These are phyloP conservation scores for Aotearoamyces nothofagi DNA, from an alignment of 2,329 filamentous ascomycete species.

Conservation along the genomic window DNA sequence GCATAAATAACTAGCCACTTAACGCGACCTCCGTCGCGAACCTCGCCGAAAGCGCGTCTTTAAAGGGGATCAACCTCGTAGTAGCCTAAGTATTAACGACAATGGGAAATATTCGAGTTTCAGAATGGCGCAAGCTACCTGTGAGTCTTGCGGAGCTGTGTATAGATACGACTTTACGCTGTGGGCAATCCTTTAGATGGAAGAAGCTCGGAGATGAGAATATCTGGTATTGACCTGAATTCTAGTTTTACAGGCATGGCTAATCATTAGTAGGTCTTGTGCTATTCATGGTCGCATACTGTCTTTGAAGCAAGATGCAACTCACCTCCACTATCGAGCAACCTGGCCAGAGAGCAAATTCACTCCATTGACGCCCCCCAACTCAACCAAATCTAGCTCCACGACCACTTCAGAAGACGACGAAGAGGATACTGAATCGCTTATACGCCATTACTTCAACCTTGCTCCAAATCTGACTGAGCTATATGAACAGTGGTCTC, in stretches of 20 bases:
- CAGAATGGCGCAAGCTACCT: constrained; percentile 79
- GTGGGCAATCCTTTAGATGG: constrained; percentile 96
- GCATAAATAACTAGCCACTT: too few relatives aligned
- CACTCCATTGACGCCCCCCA: constrained; percentile 21
- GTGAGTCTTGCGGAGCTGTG: constrained; percentile 73
- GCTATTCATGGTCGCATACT: constrained; percentile 82
- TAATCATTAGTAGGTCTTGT: constrained; percentile 43
- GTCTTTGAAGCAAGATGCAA: constrained; percentile 68
- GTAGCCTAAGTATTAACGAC: too few relatives aligned
- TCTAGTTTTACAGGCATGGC: constrained; percentile 5
- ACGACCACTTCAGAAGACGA: constrained; percentile 19
- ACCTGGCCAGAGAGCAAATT: constrained; percentile 38
- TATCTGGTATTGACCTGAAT: constrained; percentile 40
- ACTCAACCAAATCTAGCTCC: constrained; percentile 21
- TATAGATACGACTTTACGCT: constrained; percentile 86
- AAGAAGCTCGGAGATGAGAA: constrained; percentile 63
- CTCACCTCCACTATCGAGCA: constrained; percentile 65
- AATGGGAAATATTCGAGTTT: constrained; percentile 27
- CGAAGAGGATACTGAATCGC: constrained; percentile 55
- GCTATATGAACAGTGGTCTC: constrained; percentile 80
- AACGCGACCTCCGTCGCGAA: too few relatives aligned
- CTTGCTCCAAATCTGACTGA: constrained; percentile 58
- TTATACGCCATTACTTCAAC: constrained; percentile 79
- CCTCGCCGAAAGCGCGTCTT: too few relatives aligned
- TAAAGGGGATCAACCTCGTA: too few relatives aligned